Base-by-base conservation (phyloP, 352 stramenopile species). In the Pythium biforme region DNA sequence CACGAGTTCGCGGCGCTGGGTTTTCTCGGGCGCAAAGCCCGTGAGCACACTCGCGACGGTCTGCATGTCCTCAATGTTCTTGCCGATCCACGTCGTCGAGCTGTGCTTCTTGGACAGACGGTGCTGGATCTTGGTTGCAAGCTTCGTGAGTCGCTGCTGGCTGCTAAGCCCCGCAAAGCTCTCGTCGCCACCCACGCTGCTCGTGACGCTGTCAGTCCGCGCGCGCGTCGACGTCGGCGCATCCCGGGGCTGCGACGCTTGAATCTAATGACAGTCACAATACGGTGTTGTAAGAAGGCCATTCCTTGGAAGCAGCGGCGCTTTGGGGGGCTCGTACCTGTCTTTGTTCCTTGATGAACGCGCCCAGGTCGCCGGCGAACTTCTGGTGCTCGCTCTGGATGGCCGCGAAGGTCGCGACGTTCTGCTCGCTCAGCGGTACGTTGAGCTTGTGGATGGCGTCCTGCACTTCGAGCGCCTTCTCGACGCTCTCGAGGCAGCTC, bases 381-480 rank as follows among this genome's bases (percentile, higher is more conserved):
- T 68, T 55, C 6, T 72, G 55, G 66, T 83, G 86, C 45, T 84
- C 81, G 39, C 67, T 74, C 59, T 85, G 75, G 56, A 90, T 83
- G 25, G 76, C 62, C 29, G 52, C 57, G 51, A 83, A 87, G 6
- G 75, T 77, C 48, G 68, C 66, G 4, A 76, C 75, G 63, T 86
- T 90, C 46, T 82, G 70, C 7, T 71, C 64, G 45, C 69, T 82
- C 31, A 90, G 69, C 33, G 81, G 77, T 45, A 90, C 79, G 48
- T 88, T 65, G 46, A 90, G 68, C 58, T 82, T 80, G 27, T 73
- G 70, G 31, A 90, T 82, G 12, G 79, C 79, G 33, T 81, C 69
- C 72, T 85, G 79, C 53, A 88, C 81, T 46, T 83, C 69, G 19
- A 87, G 60, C 37, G 79, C 75, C 52, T 85, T 75, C 70, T 90